Evolutionary conservation across 208 protist species (phyloP), one percentile per base, ranked within the genome.

Genomic region (Porcisia deanei): DNA sequence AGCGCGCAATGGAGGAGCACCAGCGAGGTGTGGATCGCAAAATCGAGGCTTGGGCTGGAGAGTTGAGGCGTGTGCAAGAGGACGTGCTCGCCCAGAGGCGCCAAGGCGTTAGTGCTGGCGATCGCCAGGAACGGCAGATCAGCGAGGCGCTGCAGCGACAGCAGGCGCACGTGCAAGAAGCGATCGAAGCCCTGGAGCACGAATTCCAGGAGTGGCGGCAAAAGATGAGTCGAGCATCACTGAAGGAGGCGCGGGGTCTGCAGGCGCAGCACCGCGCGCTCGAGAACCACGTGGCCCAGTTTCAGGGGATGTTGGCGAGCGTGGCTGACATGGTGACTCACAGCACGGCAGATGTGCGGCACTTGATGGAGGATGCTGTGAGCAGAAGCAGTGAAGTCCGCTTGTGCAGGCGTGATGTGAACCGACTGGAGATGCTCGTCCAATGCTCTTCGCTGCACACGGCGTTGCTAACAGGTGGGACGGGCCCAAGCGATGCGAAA

Each of bases 381-480:
- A 66, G 61, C 34, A 77, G 80, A 39, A 68, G 78, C 14, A 88
- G 82, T 57, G 89, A 94, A 60, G 61, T 92, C 55, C 92, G 91
- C 0, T 25, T 69, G n/a, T 93, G 87, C 43, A 83, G 86, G 39
- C 79, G 86, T 47, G 91, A 97, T 58, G 84, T 95, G 73, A 94
- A 94, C 68, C 85, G 87, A 1, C 72, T 97, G 5, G 89, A 93
- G 65, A 90, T 93, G 83, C 77, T 95, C 18, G 69, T 95, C 25
- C 81, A 90, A 75, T 86, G 85, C 52, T 41, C 63, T 3, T 57
- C 76, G 16, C 39, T 67, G 47, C 75, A 75, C 49, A 65, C 47
- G 10, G 55, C 12, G 47, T 9, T 53, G 25, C 25, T 67, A 5
- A n/a, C 20, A 7, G 47, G 0, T 41, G 55, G 59, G 25, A 9